Evolutionary conservation across 805 yeast genomes (phyloP), one percentile per base, ranked within the genome.

Genomic region (Candida broadrunensis): DNA sequence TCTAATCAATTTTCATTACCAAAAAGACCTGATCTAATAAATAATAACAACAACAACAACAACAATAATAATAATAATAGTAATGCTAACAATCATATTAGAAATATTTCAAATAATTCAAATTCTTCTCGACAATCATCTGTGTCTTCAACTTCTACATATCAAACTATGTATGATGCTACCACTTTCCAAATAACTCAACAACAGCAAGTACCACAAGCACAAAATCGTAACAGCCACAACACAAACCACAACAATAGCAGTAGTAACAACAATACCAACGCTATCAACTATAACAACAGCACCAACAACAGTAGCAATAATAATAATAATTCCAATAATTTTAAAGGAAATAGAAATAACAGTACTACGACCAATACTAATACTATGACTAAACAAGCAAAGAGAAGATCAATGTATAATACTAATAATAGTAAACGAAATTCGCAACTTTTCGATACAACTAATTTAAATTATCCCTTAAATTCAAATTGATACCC

Each of bases 381-480:
- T 21, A 45, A 24, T 19, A 26, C 42, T 36, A 46, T 36, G 24
- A 43, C 39, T 44, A 43, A 43, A n/a, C 43, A 40, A 34, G 45
- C 42, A 42, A 63, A 63, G 49, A 60, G 70, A 42, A 53, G 64
- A 41, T 64, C 67, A 41, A 52, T 60, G 45, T 54, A 63, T 41
- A 63, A 59, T 5, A 58, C 7, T 5, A 29, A 15, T 15, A 62
- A 59, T 5, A 60, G 52, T 17, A 58, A 53, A 44, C 54, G 46
- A 36, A 42, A 37, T 21, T 45, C 49, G n/a, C 46, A 43, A 33
- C 8, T 37, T 6, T 41, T 42, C 23, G 49, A 45, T 20, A 14
- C 17, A 25, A 20, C 34, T 14, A 27, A 20, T 20, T 13, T 34
- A 17, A 33, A 33, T 16, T 32, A 20, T 32, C 35, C 24, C 4